phyloP scores from a whole-genome alignment of 345 rosid genomes.

The Eucalyptus polyanthemos region DNA sequence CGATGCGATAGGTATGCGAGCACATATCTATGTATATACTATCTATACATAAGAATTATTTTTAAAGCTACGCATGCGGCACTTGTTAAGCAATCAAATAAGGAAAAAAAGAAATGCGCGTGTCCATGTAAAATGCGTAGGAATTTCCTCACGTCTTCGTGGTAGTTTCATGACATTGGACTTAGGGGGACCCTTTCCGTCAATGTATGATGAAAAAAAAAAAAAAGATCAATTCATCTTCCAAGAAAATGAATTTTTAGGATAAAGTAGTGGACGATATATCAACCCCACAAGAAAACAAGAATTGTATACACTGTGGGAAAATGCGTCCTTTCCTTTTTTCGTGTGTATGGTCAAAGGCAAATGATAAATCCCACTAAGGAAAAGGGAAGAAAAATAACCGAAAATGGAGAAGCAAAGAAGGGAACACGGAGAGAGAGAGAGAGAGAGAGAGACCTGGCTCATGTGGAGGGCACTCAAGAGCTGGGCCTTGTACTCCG shows the following conservation, averaged over 20 bases:
- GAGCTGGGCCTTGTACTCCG: slow-evolving; percentile 42
- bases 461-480: slow-evolving; percentile 39
- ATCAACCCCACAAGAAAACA: background rate
- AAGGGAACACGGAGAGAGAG: background rate
- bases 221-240: background rate
- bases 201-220: background rate
- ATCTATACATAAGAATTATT: background rate
- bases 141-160: background rate
- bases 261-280: background rate
- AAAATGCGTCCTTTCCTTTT: background rate
- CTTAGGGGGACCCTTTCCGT: background rate
- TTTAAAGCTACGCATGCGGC: background rate
- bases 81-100: background rate
- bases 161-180: background rate
- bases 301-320: background rate
- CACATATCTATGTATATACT: background rate
- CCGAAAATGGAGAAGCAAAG: background rate
- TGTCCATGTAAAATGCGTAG: background rate
- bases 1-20: background rate
- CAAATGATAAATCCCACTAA: background rate
- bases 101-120: background rate
- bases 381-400: background rate
- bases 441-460: slow-evolving; percentile 18
- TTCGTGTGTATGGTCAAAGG: background rate
- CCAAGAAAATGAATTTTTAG: background rate